Base-by-base conservation (phyloP, 1,284 basidiomycete species). In the Papiliotrema laurentii region DNA sequence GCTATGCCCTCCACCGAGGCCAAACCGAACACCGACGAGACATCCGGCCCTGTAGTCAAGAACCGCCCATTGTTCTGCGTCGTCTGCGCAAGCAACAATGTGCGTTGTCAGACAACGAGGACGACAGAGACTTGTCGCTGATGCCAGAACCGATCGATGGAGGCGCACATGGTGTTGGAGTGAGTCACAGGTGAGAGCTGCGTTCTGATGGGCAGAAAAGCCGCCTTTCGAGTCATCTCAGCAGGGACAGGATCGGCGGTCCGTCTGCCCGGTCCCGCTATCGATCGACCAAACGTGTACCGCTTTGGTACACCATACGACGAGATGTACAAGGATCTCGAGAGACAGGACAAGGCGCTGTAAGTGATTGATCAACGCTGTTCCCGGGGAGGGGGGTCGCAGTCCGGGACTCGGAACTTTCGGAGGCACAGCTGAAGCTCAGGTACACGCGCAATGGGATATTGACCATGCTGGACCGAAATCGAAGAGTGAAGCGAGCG, bases 251-350 rank as follows among this genome's bases (percentile, higher is more conserved):
- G 96, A 21, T 97, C 94, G 1, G 90, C 92, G 16, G 96, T 99
- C 44, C 87, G 96, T 41, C 76, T 99, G 21, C 96, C 96, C 11
- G 96, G 96, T 0, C 87, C 94, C 25, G 86, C 93, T 22, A 88
- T 96, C 75, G 93, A 98, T 78, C 92, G 91, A 66, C 96, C 96
- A 16, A 98, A 98, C 71, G 92, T 97, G 49, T 98, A 97, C 71
- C 74, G 85, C 0, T 99, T 99, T 70, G 96, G 96, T 26, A 98
- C 94, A n/a, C 92, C 96, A 0, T 99, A 99, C 73, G 90, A 97
- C 60, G 78, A 83, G 26, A 99, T 99, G 64, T 98, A 90, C 67
- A 84, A 92, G 66, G 93, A 99, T 63, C 78, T 99, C n/a, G 81
- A 81, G 55, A 70, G 77, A 4, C 92, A 98, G 75, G 94, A 98